Base-by-base conservation (phyloP, 495 filamentous ascomycete genomes). In the Tuber borchii region DNA sequence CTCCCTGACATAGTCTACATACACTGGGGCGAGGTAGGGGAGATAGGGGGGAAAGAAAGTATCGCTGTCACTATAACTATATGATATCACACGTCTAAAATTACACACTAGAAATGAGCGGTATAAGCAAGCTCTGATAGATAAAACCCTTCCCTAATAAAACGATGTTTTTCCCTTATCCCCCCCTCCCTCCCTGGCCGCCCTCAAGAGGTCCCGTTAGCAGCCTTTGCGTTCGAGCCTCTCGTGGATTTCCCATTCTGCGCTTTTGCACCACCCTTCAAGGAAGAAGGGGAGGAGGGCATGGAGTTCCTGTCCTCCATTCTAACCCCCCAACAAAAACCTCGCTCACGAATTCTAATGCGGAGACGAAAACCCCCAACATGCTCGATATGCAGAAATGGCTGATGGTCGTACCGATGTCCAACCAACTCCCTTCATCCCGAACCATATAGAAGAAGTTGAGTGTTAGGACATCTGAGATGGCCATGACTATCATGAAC, bases 381-480 rank as follows among this genome's bases (percentile, higher is more conserved):
- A 92, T 77, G 83, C 93, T 97, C 26, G 93, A 94, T 84, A 99
- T 98, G 76, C 89, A 89, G 83, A 97, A 99, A 80, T 97, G 93
- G 79, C 89, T 95, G 76, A 99, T 99, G 1, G 92, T 97, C 45
- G 92, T 95, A 70, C 96, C 96, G 81, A 98, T 99, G 80, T 99
- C 96, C 72, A 99, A 85, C 96, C 96, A 99, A 48, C 90, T 93
- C 0, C 96, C 95, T 83, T 98, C 94, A 82, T 99, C 96, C 74
- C 90, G 90, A 10, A 99, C 96, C 83, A 97, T 91, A 88, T 91
- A 99, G 84, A 99, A 99, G 87, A 99, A 99, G 83, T 95, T 93
- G 73, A 99, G 87, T 7, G 96, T 98, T 81, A 98, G 87, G 69
- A 97, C 89, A 83, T 99, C 96, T 71, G 92, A 92, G 70, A 97